phyloP scores from a whole-genome alignment of 2,329 filamentous ascomycete species.

The Ploettnerulaceae sp. region DNA sequence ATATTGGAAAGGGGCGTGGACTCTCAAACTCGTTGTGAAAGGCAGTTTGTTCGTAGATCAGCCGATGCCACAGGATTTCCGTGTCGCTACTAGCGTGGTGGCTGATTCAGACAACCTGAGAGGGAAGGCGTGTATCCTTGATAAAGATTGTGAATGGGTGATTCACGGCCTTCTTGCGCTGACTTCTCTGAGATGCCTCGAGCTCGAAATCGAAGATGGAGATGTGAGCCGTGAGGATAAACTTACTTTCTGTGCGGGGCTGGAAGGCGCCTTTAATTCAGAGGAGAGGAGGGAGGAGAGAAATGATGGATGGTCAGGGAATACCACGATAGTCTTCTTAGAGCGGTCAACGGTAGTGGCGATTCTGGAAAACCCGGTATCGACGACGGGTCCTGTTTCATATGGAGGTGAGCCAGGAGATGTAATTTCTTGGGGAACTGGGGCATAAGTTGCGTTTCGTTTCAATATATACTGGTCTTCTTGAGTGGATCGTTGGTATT shows the following conservation, averaged over 20 bases:
- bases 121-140: slow-evolving; percentile 9
- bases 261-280: slow-evolving; percentile 5
- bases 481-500: no score
- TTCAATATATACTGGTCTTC: no score
- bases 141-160: slow-evolving; percentile 16
- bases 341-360: slow-evolving; percentile 5
- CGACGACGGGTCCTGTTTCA: slow-evolving; percentile 6
- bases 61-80: no score
- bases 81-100: no score
- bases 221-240: slow-evolving; percentile 11
- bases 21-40: slow-evolving; percentile 13
- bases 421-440: no score
- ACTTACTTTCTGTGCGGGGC: slow-evolving; percentile 14
- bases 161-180: slow-evolving; percentile 10
- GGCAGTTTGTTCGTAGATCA: slow-evolving; percentile 2
- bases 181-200: slow-evolving; percentile 9
- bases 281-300: not conserved
- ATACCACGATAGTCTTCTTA: slow-evolving; percentile 12
- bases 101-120: no score
- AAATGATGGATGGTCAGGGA: not conserved
- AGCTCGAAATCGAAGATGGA: slow-evolving; percentile 21
- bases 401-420: slow-evolving; percentile 14
- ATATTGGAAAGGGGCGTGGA: slow-evolving; percentile 15
- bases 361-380: no score
- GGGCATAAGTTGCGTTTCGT: no score